A percentile compares a stretch with the other conserved stretches of the same genome.
Conservation (phyloP, 179 eudicot species). For the Heliamphora pulchella region DNA sequence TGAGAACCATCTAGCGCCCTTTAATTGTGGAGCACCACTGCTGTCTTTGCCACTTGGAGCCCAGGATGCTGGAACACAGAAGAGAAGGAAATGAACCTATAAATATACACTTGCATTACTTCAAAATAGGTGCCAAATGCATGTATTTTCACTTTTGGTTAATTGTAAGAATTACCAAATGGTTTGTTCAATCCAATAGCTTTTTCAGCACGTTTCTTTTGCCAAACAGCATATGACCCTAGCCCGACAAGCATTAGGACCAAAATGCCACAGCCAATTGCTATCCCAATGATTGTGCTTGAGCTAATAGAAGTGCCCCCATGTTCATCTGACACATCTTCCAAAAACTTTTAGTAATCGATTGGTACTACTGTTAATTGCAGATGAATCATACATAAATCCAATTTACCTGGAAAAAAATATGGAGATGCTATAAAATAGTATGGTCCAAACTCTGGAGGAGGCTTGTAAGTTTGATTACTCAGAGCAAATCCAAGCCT, state of each 20-base stretch:
- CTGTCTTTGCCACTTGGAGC: constrained; percentile 66
- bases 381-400: background rate
- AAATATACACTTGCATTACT: background rate
- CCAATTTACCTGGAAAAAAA: constrained; percentile 53
- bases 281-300: constrained; percentile 45
- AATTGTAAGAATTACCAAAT: constrained; percentile 54
- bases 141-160: background rate
- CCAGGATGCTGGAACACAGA: constrained; percentile 61
- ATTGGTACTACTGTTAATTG: background rate
- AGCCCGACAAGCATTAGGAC: constrained; percentile 52
- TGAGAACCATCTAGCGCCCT: constrained; percentile 97
- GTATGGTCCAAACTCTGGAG: constrained; percentile 69
- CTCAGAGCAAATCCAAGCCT: constrained; percentile 65
- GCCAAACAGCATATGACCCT: constrained; percentile 63
- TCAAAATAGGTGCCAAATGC: background rate
- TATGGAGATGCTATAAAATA: constrained; percentile 65
- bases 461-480: constrained; percentile 81
- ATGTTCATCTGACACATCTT: constrained; percentile 28
- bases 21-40: constrained; percentile 80
- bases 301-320: constrained; percentile 36
- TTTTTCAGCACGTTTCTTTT: constrained; percentile 81
- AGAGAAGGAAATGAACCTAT: constrained; percentile 6
- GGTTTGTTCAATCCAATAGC: constrained; percentile 75
- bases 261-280: constrained; percentile 42
- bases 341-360: background rate